Percentiles rank a stretch among this genome's conserved stretches.
Evolutionary conservation across 495 filamentous ascomycete genomes (phyloP).

Genomic region (Acidomyces sp.): DNA sequence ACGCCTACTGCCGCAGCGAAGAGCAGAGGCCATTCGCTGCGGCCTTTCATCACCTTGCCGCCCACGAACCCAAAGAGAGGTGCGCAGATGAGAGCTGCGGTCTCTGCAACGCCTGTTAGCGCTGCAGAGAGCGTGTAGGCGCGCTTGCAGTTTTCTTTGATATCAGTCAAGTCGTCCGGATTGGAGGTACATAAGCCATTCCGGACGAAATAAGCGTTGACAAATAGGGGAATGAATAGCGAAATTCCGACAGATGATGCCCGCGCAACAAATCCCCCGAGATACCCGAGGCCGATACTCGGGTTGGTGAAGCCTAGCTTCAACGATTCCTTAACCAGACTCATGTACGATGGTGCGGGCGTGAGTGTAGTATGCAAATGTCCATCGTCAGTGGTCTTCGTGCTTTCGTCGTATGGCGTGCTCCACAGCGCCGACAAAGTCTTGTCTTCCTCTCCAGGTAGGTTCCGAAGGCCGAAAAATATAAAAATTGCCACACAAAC

Average conservation of each 20-base stretch:
- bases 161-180: conserved; percentile 38
- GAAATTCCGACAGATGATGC: conserved; percentile 93
- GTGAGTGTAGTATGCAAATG: conserved; percentile 12
- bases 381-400: conserved; percentile 2
- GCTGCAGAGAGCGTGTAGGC: conserved; percentile 78
- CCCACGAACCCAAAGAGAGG: conserved; percentile 76
- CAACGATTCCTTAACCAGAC: conserved; percentile 46
- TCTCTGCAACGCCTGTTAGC: conserved; percentile 75
- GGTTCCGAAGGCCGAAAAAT: conserved; percentile 63
- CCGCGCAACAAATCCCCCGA: conserved; percentile 89
- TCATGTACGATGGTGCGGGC: conserved; percentile 23
- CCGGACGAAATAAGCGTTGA: conserved; percentile 78
- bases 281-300: conserved; percentile 71
- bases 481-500: conserved; percentile 59
- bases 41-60: conserved; percentile 39
- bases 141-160: conserved; percentile 65
- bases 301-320: conserved; percentile 59
- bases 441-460: conserved; percentile 68
- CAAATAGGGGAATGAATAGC: conserved; percentile 80
- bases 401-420: conserved; percentile 12
- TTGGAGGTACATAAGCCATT: conserved; percentile 62
- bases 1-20: conserved; percentile 58
- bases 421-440: conserved; percentile 43
- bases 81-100: conserved; percentile 70
- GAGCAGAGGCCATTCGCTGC: conserved; percentile 61